phyloP scores from a whole-genome alignment of 108 stramenopile genomes.

The Cyclotella kingstonii region DNA sequence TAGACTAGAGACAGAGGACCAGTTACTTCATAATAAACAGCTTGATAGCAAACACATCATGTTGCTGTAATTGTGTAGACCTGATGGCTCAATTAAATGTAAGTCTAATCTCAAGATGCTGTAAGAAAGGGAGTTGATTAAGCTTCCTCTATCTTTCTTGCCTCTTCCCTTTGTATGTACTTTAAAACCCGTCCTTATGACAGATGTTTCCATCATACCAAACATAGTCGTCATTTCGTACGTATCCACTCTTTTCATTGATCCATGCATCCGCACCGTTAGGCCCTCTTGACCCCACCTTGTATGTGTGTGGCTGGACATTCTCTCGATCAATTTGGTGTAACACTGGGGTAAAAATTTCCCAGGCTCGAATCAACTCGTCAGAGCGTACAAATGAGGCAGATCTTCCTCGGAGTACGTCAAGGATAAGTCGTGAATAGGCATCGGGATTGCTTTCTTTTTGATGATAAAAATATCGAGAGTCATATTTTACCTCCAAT shows the following conservation, averaged over 20 bases:
- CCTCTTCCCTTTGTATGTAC: too few relatives aligned
- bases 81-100: too few relatives aligned
- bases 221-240: conserved; percentile 63
- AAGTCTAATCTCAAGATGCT: too few relatives aligned
- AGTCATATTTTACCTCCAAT: conserved; percentile 90
- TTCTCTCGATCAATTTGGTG: conserved; percentile 82
- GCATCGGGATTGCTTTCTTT: conserved; percentile 84
- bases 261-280: conserved; percentile 76
- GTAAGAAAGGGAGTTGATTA: too few relatives aligned
- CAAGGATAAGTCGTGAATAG: conserved; percentile 95
- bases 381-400: conserved; percentile 94
- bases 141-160: too few relatives aligned
- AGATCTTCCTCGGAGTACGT: conserved; percentile 90
- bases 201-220: conserved; percentile 49
- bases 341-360: conserved; percentile 93
- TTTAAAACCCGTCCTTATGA: background rate
- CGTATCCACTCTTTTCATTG: conserved; percentile 56
- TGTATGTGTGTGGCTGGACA: conserved; percentile 72
- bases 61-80: too few relatives aligned
- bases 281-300: conserved; percentile 86
- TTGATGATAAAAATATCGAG: conserved; percentile 50
- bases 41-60: too few relatives aligned
- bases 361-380: conserved; percentile 93
- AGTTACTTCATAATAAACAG: too few relatives aligned
- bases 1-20: too few relatives aligned